Percentiles rank a stretch among this genome's conserved stretches.
These are phyloP conservation scores for Quercus engelmannii DNA, from an alignment of 306 rosid species.

Conservation along the genomic window DNA sequence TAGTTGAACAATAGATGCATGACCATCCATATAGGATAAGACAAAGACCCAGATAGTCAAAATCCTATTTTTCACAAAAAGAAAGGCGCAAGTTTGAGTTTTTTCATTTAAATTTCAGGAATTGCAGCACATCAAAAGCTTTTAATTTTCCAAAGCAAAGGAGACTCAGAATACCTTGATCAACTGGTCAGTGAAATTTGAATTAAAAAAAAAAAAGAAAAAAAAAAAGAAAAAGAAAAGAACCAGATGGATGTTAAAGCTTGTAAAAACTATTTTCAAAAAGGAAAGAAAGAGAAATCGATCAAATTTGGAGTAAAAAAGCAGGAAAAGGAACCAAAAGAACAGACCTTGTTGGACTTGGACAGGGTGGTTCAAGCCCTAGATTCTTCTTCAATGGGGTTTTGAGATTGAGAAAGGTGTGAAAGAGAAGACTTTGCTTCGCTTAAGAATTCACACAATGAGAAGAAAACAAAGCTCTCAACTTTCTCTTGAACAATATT, in stretches of 20 bases:
- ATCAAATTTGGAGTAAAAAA: conserved; percentile 23
- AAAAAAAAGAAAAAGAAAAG: no score
- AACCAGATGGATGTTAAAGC: conserved; percentile 21
- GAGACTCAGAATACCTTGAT: conserved; percentile 32
- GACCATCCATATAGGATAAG: conserved; percentile 26
- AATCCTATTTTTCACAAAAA: conserved; percentile 45
- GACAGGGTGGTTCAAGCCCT: conserved; percentile 70
- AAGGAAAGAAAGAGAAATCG: conserved; percentile 17
- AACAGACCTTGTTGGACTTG: conserved; percentile 63
- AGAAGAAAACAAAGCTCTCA: conserved; percentile 57
- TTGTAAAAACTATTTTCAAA: not conserved
- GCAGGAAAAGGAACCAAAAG: conserved; percentile 37
- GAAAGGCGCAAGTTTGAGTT: conserved; percentile 27
- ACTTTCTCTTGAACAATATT: conserved; percentile 41
- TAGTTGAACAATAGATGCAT: conserved; percentile 32
- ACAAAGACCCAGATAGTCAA: conserved; percentile 29
- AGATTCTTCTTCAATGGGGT: conserved; percentile 66
- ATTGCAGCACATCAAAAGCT: conserved; percentile 12
- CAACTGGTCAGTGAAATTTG: conserved; percentile 23
- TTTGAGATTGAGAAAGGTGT: conserved; percentile 63
- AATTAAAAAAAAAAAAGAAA: not conserved
- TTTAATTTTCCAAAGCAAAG: conserved; percentile 12
- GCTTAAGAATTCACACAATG: conserved; percentile 67
- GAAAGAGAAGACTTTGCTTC: conserved; percentile 64
- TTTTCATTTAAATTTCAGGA: conserved; percentile 20